A percentile compares a stretch with the other conserved stretches of the same genome.
phyloP scores from a whole-genome alignment of 2,329 filamentous ascomycete genomes.

The Juglanconis sp. region DNA sequence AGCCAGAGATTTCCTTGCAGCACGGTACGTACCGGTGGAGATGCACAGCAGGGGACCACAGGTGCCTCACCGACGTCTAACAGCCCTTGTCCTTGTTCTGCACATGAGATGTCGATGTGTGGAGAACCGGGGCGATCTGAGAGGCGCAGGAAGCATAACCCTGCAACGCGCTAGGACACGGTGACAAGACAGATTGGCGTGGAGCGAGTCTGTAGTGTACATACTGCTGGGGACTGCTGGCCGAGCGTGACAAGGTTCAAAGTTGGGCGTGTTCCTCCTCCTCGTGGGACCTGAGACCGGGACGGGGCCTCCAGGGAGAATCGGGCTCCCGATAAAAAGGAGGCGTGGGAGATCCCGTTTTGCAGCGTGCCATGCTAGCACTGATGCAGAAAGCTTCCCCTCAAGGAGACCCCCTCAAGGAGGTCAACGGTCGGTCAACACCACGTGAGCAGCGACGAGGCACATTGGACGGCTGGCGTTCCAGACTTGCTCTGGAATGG shows the following conservation, averaged over 20 bases:
- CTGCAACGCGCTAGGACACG: constrained; percentile 15
- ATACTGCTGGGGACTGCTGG: neutral
- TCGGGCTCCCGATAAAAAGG: neutral
- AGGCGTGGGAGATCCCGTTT: neutral
- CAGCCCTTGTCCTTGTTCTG: constrained; percentile 11
- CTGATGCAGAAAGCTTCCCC: neutral
- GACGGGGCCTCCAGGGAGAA: neutral
- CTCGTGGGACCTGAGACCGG: constrained; percentile 2
- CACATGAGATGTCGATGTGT: constrained; percentile 17
- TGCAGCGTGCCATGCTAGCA: neutral
- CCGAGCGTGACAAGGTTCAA: neutral
- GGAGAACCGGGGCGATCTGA: constrained; percentile 18
- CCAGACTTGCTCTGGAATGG: neutral
- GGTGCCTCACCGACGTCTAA: constrained; percentile 15
- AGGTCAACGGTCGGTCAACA: neutral
- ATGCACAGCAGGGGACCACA: constrained; percentile 6
- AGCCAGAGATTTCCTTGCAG: neutral
- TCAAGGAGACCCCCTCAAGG: neutral
- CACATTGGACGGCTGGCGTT: neutral
- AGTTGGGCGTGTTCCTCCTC: constrained; percentile 5
- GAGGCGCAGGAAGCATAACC: constrained; percentile 17
- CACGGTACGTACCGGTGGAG: neutral
- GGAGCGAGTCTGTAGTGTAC: constrained; percentile 3
- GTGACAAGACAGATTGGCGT: constrained; percentile 19
- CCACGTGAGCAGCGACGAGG: neutral